Conservation (phyloP, 495 filamentous ascomycete genomes). For the Lasiosphaeria ovina region DNA sequence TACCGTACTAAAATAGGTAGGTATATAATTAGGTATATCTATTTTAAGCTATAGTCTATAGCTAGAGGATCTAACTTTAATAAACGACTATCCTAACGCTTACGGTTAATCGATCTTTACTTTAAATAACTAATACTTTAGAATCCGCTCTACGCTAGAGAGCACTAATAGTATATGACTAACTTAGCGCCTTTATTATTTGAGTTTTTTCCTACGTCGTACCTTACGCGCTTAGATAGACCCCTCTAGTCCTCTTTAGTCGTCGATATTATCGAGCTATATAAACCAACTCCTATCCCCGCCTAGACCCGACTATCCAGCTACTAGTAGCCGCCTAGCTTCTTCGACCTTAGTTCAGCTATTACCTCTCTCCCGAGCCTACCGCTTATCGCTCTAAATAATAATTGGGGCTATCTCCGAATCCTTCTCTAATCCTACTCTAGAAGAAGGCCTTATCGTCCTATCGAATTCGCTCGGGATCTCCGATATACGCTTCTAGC, state of each 20-base stretch:
- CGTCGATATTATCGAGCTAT: not conserved
- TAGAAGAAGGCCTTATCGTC: conserved; percentile 1
- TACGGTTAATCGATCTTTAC: too few relatives aligned
- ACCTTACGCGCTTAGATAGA: not conserved
- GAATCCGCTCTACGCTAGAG: too few relatives aligned
- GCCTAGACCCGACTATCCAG: too few relatives aligned
- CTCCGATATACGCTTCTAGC: conserved; percentile 11
- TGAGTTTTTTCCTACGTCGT: not conserved
- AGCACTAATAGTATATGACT: too few relatives aligned
- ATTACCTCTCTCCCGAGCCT: too few relatives aligned
- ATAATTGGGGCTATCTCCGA: conserved; percentile 1
- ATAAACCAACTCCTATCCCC: conserved; percentile 1
- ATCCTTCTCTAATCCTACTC: not conserved
- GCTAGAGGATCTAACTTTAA: too few relatives aligned
- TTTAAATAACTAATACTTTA: too few relatives aligned
- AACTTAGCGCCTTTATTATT: not conserved
- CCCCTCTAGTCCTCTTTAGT: not conserved
- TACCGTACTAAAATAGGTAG: too few relatives aligned
- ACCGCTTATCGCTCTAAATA: too few relatives aligned
- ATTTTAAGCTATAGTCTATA: too few relatives aligned
- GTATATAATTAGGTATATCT: too few relatives aligned
- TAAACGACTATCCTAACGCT: too few relatives aligned
- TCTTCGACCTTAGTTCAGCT: not conserved
- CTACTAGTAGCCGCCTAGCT: not conserved
- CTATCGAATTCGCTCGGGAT: not conserved